These are phyloP conservation scores for Oxyria digyna DNA, from an alignment of 148 eudicot species.

Conservation along the genomic window DNA sequence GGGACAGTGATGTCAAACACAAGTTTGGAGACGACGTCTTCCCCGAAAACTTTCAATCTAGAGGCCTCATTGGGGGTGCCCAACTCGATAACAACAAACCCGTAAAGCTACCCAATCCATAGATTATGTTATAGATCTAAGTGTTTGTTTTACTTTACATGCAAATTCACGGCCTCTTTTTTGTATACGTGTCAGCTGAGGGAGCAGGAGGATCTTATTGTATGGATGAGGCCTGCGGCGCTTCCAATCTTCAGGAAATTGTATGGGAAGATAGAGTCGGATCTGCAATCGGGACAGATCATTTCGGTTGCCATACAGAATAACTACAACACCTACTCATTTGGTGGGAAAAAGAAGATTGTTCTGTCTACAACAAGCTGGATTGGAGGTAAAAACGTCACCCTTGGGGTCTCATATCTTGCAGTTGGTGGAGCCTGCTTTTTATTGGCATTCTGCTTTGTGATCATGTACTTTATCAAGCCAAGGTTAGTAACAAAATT, in stretches of 20 bases:
- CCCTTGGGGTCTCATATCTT: slow-evolving; percentile 58
- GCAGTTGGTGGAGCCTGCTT: slow-evolving; percentile 64
- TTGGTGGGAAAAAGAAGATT: slow-evolving; percentile 58
- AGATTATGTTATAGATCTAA: background rate
- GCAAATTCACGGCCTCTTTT: background rate
- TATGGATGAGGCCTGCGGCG: slow-evolving; percentile 97
- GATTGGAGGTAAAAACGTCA: slow-evolving; percentile 78
- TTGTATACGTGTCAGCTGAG: slow-evolving; percentile 38
- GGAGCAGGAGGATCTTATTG: slow-evolving; percentile 81
- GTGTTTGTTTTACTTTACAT: background rate
- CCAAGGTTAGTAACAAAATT: slow-evolving; percentile 40
- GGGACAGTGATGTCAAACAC: slow-evolving; percentile 61
- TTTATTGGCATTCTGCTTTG: slow-evolving; percentile 40
- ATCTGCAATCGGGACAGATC: slow-evolving; percentile 39
- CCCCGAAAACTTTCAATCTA: slow-evolving; percentile 68
- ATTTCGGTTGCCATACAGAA: slow-evolving; percentile 55
- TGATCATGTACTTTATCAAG: slow-evolving; percentile 38
- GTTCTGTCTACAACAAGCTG: slow-evolving; percentile 87
- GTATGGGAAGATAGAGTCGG: slow-evolving; percentile 68
- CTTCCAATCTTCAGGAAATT: slow-evolving; percentile 73
- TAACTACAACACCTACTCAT: slow-evolving; percentile 74
- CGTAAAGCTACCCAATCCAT: slow-evolving; percentile 18
- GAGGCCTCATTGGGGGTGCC: slow-evolving; percentile 57
- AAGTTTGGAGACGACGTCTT: slow-evolving; percentile 75
- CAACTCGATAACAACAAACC: slow-evolving; percentile 56